A percentile compares a stretch with the other conserved stretches of the same genome.
Evolutionary conservation across 2,329 filamentous ascomycete genomes (phyloP).

Genomic region (Zymoseptoria passerinii): DNA sequence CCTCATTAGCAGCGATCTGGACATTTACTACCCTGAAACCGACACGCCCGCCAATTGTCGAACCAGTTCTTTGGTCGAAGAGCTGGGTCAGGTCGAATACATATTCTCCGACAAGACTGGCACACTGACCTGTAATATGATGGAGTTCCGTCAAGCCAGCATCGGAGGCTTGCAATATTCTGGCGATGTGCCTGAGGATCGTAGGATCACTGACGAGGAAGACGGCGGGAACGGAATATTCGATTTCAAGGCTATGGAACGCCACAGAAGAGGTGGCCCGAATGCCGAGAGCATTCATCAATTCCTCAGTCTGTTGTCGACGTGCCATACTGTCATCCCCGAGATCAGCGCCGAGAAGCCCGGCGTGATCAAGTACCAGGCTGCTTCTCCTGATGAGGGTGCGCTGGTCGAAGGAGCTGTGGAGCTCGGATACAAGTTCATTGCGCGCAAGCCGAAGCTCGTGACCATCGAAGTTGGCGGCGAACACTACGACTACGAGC

Average conservation of each 20-base stretch:
- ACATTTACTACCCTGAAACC: slow-evolving; percentile 94
- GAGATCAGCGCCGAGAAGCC: slow-evolving; percentile 71
- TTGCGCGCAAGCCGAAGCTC: slow-evolving; percentile 77
- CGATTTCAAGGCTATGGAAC: slow-evolving; percentile 66
- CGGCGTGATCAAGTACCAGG: slow-evolving; percentile 89
- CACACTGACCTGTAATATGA: slow-evolving; percentile 94
- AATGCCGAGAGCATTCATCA: slow-evolving; percentile 64
- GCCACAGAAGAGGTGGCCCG: slow-evolving; percentile 50
- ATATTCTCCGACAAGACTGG: slow-evolving; percentile 98
- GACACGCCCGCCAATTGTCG: slow-evolving; percentile 93
- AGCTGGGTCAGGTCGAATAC: slow-evolving; percentile 95
- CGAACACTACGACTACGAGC: slow-evolving; percentile 70
- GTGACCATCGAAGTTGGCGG: slow-evolving; percentile 76
- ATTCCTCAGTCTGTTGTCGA: slow-evolving; percentile 77
- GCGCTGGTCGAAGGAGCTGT: slow-evolving; percentile 91
- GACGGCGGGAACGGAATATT: slow-evolving; percentile 71
- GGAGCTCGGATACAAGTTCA: slow-evolving; percentile 77
- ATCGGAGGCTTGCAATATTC: slow-evolving; percentile 93
- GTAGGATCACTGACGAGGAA: slow-evolving; percentile 64
- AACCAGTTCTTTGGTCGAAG: slow-evolving; percentile 92
- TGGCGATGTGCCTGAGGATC: slow-evolving; percentile 84
- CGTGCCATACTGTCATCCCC: slow-evolving; percentile 95
- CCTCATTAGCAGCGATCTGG: slow-evolving; percentile 91
- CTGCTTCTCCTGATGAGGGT: slow-evolving; percentile 92
- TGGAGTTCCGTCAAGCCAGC: slow-evolving; percentile 95